Conservation (phyloP, 331 rosid species). For the Prunus yedoensis region DNA sequence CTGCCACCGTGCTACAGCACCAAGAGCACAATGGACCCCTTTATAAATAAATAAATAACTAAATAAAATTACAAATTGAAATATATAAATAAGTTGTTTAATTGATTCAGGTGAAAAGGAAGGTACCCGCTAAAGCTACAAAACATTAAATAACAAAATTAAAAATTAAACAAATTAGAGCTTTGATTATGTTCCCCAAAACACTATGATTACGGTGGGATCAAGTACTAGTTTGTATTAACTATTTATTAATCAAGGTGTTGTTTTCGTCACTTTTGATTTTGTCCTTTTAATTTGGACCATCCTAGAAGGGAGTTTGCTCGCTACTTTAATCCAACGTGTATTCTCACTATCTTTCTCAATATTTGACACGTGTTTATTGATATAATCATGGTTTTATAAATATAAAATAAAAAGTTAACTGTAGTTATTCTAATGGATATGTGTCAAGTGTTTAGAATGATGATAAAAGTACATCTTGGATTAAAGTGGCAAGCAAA, state of each 20-base stretch:
- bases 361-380: too few relatives aligned
- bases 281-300: neutral
- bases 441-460: rapidly evolving
- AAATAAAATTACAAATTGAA: conserved; percentile 7
- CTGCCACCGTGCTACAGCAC: neutral
- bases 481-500: rapidly evolving
- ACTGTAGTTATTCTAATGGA: rapidly evolving
- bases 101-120: neutral
- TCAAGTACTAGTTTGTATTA: too few relatives aligned
- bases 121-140: neutral
- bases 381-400: rapidly evolving
- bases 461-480: rapidly evolving
- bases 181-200: too few relatives aligned
- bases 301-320: neutral
- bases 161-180: neutral
- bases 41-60: neutral
- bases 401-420: rapidly evolving
- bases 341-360: rapidly evolving
- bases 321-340: rapidly evolving
- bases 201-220: too few relatives aligned
- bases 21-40: neutral
- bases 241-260: neutral
- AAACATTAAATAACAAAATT: neutral
- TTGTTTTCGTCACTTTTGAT: neutral
- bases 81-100: neutral